These are phyloP conservation scores for Cercospora sp. DNA, from an alignment of 2,329 filamentous ascomycete genomes.

Conservation along the genomic window DNA sequence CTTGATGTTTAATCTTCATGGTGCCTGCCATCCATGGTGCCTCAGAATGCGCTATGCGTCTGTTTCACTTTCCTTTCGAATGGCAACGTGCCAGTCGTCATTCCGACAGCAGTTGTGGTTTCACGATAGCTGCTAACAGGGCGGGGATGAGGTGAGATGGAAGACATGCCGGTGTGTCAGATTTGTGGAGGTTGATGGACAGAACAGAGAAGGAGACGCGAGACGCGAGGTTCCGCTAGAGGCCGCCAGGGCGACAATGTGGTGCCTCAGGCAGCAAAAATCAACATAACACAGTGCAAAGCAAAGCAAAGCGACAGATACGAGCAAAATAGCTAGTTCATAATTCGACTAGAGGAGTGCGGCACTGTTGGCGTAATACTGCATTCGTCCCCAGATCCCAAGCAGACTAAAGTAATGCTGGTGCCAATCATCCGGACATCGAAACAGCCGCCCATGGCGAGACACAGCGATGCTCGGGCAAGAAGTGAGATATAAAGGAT, in stretches of 20 bases:
- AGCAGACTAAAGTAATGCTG: neutral
- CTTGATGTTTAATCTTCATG: neutral
- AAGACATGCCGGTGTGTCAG: neutral
- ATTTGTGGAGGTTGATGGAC: neutral
- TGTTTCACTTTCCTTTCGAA: neutral
- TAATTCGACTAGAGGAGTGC: neutral
- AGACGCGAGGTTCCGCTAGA: neutral
- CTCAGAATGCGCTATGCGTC: neutral
- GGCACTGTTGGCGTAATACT: neutral
- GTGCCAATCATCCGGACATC: neutral
- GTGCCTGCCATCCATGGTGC: neutral
- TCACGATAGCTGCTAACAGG: neutral
- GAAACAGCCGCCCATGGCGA: neutral
- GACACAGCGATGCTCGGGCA: neutral
- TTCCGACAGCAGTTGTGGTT: neutral
- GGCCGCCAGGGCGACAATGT: neutral
- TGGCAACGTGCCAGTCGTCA: neutral
- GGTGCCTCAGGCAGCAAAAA: neutral
- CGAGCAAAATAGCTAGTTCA: neutral
- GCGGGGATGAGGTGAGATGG: neutral
- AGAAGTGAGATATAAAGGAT: neutral
- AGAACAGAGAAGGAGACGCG: neutral
- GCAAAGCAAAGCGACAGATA: neutral
- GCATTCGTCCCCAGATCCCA: neutral
- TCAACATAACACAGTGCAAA: neutral